Evolutionary conservation across 75 land plant genomes (phyloP), one percentile per base, ranked within the genome.

Genomic region (Cunninghamia lanceolata): DNA sequence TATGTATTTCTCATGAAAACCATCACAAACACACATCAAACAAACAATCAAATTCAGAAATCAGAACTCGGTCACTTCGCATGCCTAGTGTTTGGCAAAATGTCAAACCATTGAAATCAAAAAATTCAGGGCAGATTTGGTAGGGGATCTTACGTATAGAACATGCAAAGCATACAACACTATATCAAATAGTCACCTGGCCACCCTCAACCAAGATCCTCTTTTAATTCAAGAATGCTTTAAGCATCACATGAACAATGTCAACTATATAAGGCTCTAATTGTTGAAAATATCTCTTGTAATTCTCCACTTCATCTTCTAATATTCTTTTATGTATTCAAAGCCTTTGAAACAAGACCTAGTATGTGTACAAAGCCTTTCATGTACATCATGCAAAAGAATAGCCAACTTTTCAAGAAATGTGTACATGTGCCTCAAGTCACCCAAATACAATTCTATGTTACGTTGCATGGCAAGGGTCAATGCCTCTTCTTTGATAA

Each of bases 141-240:
- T n/a, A n/a, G n/a, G n/a, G n/a, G n/a, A n/a, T n/a, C n/a, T n/a
- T n/a, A n/a, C n/a, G n/a, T n/a, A n/a, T 97, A 46, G 50, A 46
- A 9, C 50, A 46, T 46, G 9, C 46, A 46, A 46, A 46, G 8
- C 8, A 9, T 46, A 46, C 50, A 46, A 46, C 28, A 70, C 96
- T 89, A 87, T 97, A 98, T 77, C 94, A 87, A 98, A 97, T 97
- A 32, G 98, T 97, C 50, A 98, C 98, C 76, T 96, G 98, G 85
- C 96, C 94, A 87, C 99, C 98, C 92, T 97, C 98, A 70, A 97
- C 96, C 86, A 97, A 88, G 66, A 97, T 95, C 93, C 92, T 94
- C 85, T 94, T 92, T 43, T 91, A 83, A 14, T 76, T 45, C 14
- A 34, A 77, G 56, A 94, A 90, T 13, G 94, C 90, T 19, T 93